Percentiles rank a stretch among this genome's conserved stretches.
Conservation (phyloP, 2,329 filamentous ascomycete genomes). For the Colletotrichum euphorbiae region DNA sequence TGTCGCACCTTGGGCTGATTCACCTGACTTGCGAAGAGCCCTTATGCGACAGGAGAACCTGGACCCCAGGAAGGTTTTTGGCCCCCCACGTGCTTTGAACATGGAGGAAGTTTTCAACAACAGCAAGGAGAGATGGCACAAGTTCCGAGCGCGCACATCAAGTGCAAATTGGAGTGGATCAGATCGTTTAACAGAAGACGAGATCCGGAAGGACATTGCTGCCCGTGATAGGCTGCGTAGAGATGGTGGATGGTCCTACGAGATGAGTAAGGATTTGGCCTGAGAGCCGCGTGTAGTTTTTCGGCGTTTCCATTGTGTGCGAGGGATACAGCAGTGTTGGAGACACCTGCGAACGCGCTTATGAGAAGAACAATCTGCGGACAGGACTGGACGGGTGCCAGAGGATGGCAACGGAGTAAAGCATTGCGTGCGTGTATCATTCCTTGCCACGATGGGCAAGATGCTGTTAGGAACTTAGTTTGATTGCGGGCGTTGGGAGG, state of each 20-base stretch:
- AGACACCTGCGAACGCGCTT: constrained; percentile 37
- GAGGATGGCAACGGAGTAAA: constrained; percentile 12
- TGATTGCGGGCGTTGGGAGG: constrained; percentile 27
- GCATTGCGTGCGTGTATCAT: constrained; percentile 23
- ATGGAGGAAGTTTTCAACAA: constrained; percentile 98
- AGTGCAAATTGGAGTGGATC: constrained; percentile 93
- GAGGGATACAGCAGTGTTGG: constrained; percentile 35
- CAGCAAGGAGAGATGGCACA: constrained; percentile 85
- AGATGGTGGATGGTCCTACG: constrained; percentile 88
- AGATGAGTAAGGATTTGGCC: constrained; percentile 62
- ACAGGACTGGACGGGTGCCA: constrained; percentile 9
- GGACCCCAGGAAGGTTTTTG: constrained; percentile 88
- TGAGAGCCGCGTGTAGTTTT: constrained; percentile 43
- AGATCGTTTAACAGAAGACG: constrained; percentile 87
- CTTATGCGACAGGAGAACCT: constrained; percentile 86
- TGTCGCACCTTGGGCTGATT: constrained; percentile 88
- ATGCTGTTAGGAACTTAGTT: constrained; percentile 2
- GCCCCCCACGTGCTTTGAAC: constrained; percentile 85
- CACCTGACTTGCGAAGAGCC: constrained; percentile 81
- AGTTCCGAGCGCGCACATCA: constrained; percentile 90
- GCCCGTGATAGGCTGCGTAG: constrained; percentile 82
- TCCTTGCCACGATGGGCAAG: constrained; percentile 15
- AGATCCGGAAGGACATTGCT: constrained; percentile 83
- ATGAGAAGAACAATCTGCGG: constrained; percentile 31
- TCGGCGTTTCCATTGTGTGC: constrained; percentile 31